Base-by-base conservation (phyloP, 176 grass and related monocot species). In the Oryza meridionalis region DNA sequence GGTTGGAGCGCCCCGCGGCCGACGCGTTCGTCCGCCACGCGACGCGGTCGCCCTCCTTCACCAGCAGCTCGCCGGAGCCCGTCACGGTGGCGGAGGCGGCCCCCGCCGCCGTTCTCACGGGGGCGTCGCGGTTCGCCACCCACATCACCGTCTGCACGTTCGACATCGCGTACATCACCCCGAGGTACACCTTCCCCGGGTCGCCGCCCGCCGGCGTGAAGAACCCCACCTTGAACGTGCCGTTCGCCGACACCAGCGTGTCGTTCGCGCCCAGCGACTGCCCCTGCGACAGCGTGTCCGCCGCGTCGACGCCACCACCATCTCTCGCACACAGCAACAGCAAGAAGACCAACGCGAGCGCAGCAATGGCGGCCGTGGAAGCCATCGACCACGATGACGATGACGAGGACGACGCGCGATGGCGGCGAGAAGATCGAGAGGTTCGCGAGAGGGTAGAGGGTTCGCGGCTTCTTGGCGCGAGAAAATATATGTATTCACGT, bases 71-170 rank as follows among this genome's bases (percentile, higher is more conserved):
- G 10, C 89, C 92, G 75, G 61, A 72, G 29, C 12, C 21, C 17
- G 77, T 77, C 77, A 94, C 16, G 77, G 69, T 55, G 44, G 90
- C 81, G 55, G 72, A 59, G 29, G 29, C 29, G 29, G 29, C 29
- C 29, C 29, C 29, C 29, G 29, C 29, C 9, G 79, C 87, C 9
- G 79, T 84, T 49, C 11, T 38, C 3, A 91, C 63, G 6, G 89
- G 89, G 21, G 51, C 53, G 51, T 92, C 70, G 63, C 92, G 89
- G 89, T 94, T 94, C 81, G 89, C 92, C 9, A 94, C 87, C 92
- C 92, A 94, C 9, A 77, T 55, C 64, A 85, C 81, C n/a, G 89
- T 91, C 62, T 72, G 73, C 25, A 86, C 70, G 2, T 13, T n/a
- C 4, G 90, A 80, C 0, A 40, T 53, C 51, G 79, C 51, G 87